Conservation (phyloP, 306 rosid species). For the Citrullus colocynthis region DNA sequence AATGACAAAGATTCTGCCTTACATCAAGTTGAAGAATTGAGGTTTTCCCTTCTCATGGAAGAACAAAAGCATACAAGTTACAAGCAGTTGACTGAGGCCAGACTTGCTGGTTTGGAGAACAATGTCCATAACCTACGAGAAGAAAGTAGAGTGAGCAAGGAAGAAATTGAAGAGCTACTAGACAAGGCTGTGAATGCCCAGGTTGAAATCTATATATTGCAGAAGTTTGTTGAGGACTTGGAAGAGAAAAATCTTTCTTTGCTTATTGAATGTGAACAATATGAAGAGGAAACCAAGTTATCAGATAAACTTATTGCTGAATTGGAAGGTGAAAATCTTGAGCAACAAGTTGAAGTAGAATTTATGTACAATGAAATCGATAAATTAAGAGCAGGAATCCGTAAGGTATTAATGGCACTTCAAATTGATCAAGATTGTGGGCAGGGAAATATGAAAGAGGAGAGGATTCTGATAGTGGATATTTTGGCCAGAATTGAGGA, state of each 20-base stretch:
- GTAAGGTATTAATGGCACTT: constrained; percentile 55
- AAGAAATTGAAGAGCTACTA: constrained; percentile 72
- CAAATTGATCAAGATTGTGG: constrained; percentile 29
- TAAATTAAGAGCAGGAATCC: constrained; percentile 50
- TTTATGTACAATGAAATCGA: constrained; percentile 68
- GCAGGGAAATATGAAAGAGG: constrained; percentile 32
- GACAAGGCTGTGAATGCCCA: constrained; percentile 85
- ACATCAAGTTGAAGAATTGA: constrained; percentile 56
- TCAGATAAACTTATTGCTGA: constrained; percentile 69
- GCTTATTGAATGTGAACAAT: constrained; percentile 59
- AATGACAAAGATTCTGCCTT: constrained; percentile 55
- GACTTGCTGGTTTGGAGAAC: constrained; percentile 53
- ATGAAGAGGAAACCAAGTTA: constrained; percentile 54
- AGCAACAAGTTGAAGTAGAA: constrained; percentile 81
- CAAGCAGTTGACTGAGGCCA: constrained; percentile 44
- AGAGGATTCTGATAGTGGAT: constrained; percentile 30
- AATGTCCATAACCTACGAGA: constrained; percentile 41
- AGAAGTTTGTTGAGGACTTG: constrained; percentile 80
- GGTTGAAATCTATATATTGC: constrained; percentile 87
- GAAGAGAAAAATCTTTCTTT: constrained; percentile 64
- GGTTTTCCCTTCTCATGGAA: constrained; percentile 39
- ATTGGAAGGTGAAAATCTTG: constrained; percentile 88
- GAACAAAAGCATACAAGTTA: constrained; percentile 50
- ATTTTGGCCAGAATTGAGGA: constrained; percentile 52
- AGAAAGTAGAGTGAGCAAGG: constrained; percentile 54